A percentile compares a stretch with the other conserved stretches of the same genome.
Evolutionary conservation across 768 basidiomycete genomes (phyloP).

Genomic region (Scleroderma citrinum): DNA sequence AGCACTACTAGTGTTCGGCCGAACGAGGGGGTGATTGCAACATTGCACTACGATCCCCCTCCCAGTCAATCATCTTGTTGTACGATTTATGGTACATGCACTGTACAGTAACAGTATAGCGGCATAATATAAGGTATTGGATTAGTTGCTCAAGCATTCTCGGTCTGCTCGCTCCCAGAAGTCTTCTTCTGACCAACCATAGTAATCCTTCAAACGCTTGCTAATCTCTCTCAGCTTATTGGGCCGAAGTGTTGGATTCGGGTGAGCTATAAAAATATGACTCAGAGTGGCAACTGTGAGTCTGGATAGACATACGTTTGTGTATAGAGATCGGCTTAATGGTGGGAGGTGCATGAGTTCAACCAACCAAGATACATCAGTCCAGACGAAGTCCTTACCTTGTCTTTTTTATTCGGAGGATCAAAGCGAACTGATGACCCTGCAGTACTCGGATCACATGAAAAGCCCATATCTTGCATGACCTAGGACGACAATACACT

Average conservation of each 20-base stretch:
- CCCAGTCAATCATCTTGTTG: no score
- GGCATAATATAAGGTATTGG: background rate
- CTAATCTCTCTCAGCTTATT: constrained; percentile 46
- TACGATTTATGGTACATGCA: no score
- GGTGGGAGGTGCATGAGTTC: constrained; percentile 1
- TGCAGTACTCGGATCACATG: constrained; percentile 65
- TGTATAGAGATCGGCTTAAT: constrained; percentile 67
- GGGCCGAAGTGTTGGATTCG: constrained; percentile 58
- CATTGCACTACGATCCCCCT: constrained; percentile 49
- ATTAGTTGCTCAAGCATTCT: background rate
- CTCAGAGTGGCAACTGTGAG: background rate
- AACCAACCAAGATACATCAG: background rate
- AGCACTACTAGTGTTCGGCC: background rate
- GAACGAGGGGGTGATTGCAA: constrained; percentile 33
- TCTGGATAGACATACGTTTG: constrained; percentile 44
- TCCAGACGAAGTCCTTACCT: constrained; percentile 26
- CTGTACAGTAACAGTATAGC: no score
- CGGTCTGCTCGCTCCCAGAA: constrained; percentile 23
- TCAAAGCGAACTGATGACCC: constrained; percentile 82
- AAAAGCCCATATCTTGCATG: constrained; percentile 76
- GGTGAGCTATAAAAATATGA: constrained; percentile 50
- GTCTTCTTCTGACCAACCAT: constrained; percentile 58
- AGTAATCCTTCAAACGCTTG: constrained; percentile 52
- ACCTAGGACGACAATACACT: constrained; percentile 35
- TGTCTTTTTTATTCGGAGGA: constrained; percentile 52